Conservation (phyloP, 169 alveolate species). For the Cytauxzoon felis region DNA sequence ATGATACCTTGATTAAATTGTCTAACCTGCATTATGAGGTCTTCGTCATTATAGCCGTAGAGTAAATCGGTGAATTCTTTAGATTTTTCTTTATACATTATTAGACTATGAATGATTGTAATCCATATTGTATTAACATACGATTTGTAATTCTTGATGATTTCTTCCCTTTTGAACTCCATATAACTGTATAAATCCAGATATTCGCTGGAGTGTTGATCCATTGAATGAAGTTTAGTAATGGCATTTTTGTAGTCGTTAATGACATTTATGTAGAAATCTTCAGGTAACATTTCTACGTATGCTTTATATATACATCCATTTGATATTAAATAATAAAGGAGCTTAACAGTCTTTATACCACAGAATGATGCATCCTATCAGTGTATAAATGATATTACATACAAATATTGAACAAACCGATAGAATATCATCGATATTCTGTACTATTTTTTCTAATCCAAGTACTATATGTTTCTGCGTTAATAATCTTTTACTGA, state of each 20-base stretch:
- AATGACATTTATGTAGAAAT: slow-evolving; percentile 9
- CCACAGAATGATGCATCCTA: slow-evolving; percentile 14
- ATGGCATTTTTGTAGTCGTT: slow-evolving; percentile 3
- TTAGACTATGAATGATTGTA: not conserved
- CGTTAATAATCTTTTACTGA: not conserved
- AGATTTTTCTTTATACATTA: slow-evolving; percentile 19
- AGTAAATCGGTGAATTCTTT: slow-evolving; percentile 21
- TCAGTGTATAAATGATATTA: not conserved
- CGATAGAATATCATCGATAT: slow-evolving; percentile 17
- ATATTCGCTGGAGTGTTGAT: too few species aligned
- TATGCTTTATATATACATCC: slow-evolving; percentile 16
- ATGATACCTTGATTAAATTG: too few species aligned
- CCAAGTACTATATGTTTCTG: slow-evolving; percentile 18
- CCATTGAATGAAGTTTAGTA: too few species aligned
- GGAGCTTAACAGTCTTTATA: slow-evolving; percentile 19
- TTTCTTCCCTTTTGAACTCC: too few species aligned
- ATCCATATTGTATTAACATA: not conserved
- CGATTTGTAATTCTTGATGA: slow-evolving; percentile 11
- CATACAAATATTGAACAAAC: not conserved
- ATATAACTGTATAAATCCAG: too few species aligned
- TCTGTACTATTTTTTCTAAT: slow-evolving; percentile 17
- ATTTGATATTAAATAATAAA: slow-evolving; percentile 1
- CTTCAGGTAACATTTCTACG: slow-evolving; percentile 23
- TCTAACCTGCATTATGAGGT: slow-evolving; percentile 6
- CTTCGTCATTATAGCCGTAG: slow-evolving; percentile 5